A percentile compares a stretch with the other conserved stretches of the same genome.
phyloP scores from a whole-genome alignment of 768 basidiomycete species.

The Termitomyces sp. region DNA sequence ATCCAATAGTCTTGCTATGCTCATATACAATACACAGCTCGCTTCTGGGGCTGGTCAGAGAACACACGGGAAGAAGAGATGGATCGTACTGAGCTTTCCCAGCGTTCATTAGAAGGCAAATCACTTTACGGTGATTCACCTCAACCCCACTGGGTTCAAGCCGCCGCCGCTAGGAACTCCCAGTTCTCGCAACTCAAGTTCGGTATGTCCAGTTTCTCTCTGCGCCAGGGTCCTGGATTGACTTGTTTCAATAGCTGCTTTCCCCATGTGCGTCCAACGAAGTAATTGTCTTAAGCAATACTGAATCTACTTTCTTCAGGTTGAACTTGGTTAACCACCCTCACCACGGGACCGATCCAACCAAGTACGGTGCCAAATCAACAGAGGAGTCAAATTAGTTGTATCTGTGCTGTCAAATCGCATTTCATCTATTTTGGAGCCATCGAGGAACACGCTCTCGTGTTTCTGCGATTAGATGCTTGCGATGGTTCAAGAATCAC shows the following conservation, averaged over 20 bases:
- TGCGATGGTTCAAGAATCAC: background rate
- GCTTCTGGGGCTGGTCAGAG: conserved; percentile 96
- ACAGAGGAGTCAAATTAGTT: conserved; percentile 14
- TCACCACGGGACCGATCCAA: conserved; percentile 77
- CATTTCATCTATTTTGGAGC: background rate
- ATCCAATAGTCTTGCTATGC: background rate
- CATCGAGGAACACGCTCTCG: background rate
- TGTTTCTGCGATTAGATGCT: background rate
- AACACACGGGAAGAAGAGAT: conserved; percentile 76
- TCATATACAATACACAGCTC: conserved; percentile 39
- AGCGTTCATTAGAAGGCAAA: conserved; percentile 71
- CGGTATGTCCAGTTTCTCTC: conserved; percentile 40
- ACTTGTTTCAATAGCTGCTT: conserved; percentile 38
- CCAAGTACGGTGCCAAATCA: conserved; percentile 59
- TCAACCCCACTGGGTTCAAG: conserved; percentile 83
- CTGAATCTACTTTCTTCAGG: conserved; percentile 40
- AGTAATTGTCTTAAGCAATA: background rate
- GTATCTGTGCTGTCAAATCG: background rate
- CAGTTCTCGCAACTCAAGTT: conserved; percentile 93
- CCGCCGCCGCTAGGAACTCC: conserved; percentile 82
- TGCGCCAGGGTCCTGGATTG: conserved; percentile 6
- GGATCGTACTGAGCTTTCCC: conserved; percentile 75
- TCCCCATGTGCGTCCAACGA: conserved; percentile 60
- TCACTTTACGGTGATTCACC: conserved; percentile 81
- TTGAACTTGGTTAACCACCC: conserved; percentile 94